Percentiles rank a stretch among this genome's conserved stretches.
Evolutionary conservation across 2,329 filamentous ascomycete species (phyloP).

Genomic region (Arthrobotrys conoides): DNA sequence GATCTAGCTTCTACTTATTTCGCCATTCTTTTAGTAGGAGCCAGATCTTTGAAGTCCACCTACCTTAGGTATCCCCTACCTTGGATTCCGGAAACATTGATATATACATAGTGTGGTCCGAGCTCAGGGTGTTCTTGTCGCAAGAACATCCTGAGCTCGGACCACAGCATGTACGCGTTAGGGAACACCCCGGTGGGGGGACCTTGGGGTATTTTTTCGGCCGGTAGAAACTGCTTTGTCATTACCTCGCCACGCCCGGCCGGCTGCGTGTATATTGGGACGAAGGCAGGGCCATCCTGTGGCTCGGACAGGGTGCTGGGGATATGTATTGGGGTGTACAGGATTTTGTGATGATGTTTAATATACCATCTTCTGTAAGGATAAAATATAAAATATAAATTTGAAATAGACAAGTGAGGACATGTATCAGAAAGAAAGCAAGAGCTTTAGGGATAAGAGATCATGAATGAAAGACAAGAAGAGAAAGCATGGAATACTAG

Average conservation of each 20-base stretch:
- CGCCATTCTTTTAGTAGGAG: not conserved
- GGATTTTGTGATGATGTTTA: not conserved
- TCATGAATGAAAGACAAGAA: slow-evolving; percentile 17
- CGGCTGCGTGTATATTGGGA: not conserved
- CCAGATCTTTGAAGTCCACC: not conserved
- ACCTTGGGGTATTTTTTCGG: slow-evolving; percentile 12
- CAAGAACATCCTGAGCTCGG: too few relatives aligned
- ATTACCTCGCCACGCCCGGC: slow-evolving; percentile 11
- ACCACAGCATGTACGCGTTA: not conserved
- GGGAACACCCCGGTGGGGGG: not conserved
- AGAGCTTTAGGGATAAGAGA: not conserved
- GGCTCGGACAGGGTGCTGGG: not conserved
- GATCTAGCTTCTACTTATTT: not conserved
- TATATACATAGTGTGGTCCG: not conserved
- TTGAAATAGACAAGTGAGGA: slow-evolving; percentile 5
- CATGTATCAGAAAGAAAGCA: not conserved
- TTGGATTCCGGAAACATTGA: not conserved
- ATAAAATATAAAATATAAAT: slow-evolving; percentile 2
- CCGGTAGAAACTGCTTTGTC: slow-evolving; percentile 12
- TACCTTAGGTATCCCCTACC: not conserved
- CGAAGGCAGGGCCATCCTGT: not conserved
- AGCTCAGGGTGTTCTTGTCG: too few relatives aligned
- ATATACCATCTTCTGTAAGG: not conserved
- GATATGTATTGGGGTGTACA: not conserved
- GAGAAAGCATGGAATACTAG: not conserved